phyloP scores from a whole-genome alignment of 2,329 filamentous ascomycete species.

The Alternaria infectoria region DNA sequence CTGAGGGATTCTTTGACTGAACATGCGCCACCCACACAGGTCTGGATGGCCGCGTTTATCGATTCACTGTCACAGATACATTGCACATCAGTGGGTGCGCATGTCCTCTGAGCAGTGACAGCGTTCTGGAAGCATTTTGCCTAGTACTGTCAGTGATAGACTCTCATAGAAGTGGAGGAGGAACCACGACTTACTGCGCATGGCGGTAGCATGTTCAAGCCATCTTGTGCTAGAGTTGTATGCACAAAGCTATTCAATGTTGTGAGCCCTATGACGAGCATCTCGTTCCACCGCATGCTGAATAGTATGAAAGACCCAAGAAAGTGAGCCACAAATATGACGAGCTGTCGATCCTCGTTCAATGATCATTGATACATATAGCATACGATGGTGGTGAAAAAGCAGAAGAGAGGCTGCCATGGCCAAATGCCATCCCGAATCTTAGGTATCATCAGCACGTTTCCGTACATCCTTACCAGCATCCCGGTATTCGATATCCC shows the following conservation, averaged over 20 bases:
- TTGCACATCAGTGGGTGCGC: slow-evolving; percentile 7
- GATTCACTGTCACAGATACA: slow-evolving; percentile 15
- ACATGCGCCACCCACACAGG: slow-evolving; percentile 15
- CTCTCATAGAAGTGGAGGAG: background rate
- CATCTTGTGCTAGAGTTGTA: background rate
- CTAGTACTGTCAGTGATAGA: background rate
- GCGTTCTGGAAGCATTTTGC: background rate
- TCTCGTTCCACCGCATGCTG: background rate
- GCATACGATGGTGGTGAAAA: background rate
- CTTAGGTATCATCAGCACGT: background rate
- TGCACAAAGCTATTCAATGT: background rate
- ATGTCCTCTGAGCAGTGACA: slow-evolving; percentile 2
- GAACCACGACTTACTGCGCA: slow-evolving; percentile 6
- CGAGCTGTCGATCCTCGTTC: background rate
- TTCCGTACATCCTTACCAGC: background rate
- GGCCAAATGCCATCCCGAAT: background rate
- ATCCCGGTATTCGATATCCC: background rate
- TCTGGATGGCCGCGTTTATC: slow-evolving; percentile 6
- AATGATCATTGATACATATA: background rate
- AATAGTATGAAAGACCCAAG: background rate
- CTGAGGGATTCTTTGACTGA: slow-evolving; percentile 15
- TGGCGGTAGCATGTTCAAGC: background rate
- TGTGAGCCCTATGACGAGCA: background rate
- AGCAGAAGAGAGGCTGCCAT: background rate
- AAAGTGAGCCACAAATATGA: background rate